Base-by-base conservation (phyloP, 1,284 basidiomycete genomes). In the Inonotus hispidus region DNA sequence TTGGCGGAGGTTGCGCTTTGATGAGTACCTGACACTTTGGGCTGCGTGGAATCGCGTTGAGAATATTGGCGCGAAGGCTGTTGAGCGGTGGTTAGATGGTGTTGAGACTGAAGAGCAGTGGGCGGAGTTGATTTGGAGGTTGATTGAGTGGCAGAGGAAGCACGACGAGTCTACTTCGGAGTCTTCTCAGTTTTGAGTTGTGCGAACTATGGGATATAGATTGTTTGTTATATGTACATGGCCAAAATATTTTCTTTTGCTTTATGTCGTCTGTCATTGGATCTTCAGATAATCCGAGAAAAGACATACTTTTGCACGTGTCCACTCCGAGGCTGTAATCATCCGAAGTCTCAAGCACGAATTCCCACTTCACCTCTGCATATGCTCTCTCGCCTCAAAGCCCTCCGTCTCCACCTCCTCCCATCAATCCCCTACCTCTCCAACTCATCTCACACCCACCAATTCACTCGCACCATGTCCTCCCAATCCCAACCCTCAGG, bases 121-220 rank as follows among this genome's bases (percentile, higher is more conserved):
- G 82, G 77, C 74, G 2, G 72, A 75, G 27, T 62, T 83, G 60
- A 79, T 84, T 78, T 32, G 63, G 37, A 72, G 76, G 50, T 67
- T 83, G 39, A 74, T 76, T 50, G 68, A 69, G 55, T 83, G 81
- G 80, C 76, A 83, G 66, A 63, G 69, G 39, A 66, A 73, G 8
- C 29, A 23, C 78, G 78, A 55, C 41, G 4, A 43, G 7, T 16
- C 41, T 13, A 16, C 19, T n/a, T 43, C 1, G 16, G 41, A 14
- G n/a, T 19, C 4, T 4, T 7, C 19, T 16, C 7, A 43, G 1
- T 43, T 32, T 32, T 21, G 39, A 21, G 1, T 14, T 7, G 19
- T 21, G n/a, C n/a, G 7, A n/a, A 13, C 16, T 21, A 14, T 16
- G 19, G 6, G n/a, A 43, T 43, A 21, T 4, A n/a, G n/a, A n/a